Percentiles rank a stretch among this genome's conserved stretches.
Evolutionary conservation across 257 asterid genomes (phyloP).

Genomic region (Rauvolfia tetraphylla): DNA sequence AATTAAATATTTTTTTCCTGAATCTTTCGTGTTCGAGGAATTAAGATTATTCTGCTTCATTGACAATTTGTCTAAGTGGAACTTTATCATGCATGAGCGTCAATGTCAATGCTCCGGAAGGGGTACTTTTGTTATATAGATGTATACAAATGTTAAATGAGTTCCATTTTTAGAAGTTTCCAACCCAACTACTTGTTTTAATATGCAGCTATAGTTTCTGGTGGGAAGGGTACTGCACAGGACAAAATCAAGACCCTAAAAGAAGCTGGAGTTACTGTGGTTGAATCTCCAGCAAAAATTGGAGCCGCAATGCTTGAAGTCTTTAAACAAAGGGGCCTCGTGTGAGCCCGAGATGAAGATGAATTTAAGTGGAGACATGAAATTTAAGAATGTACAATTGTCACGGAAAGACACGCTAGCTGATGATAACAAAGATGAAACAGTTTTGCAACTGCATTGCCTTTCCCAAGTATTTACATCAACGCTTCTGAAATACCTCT

Average conservation of each 20-base stretch:
- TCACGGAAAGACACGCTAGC: not conserved
- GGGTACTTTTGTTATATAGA: not conserved
- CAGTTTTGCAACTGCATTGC: slow-evolving; percentile 14
- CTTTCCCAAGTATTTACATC: not conserved
- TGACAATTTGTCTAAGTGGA: not conserved
- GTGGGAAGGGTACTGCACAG: slow-evolving; percentile 91
- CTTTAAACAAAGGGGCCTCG: slow-evolving; percentile 84
- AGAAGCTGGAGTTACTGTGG: slow-evolving; percentile 88
- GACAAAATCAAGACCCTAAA: slow-evolving; percentile 78
- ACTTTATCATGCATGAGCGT: not conserved
- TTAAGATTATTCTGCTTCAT: not conserved
- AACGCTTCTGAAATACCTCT: not conserved
- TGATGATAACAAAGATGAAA: slow-evolving; percentile 8
- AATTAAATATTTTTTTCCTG: not conserved
- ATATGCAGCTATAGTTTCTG: slow-evolving; percentile 70
- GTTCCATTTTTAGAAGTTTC: not conserved
- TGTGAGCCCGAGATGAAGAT: slow-evolving; percentile 26
- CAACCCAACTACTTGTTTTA: slow-evolving; percentile 11
- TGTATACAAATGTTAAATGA: not conserved
- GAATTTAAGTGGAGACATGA: not conserved
- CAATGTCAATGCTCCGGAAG: not conserved
- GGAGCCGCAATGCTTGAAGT: slow-evolving; percentile 84
- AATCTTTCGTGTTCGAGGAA: not conserved
- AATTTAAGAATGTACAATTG: slow-evolving; percentile 1
- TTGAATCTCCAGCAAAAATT: slow-evolving; percentile 91